Conservation (phyloP, 2,329 filamentous ascomycete genomes). For the Hirsutella rhossiliensis region DNA sequence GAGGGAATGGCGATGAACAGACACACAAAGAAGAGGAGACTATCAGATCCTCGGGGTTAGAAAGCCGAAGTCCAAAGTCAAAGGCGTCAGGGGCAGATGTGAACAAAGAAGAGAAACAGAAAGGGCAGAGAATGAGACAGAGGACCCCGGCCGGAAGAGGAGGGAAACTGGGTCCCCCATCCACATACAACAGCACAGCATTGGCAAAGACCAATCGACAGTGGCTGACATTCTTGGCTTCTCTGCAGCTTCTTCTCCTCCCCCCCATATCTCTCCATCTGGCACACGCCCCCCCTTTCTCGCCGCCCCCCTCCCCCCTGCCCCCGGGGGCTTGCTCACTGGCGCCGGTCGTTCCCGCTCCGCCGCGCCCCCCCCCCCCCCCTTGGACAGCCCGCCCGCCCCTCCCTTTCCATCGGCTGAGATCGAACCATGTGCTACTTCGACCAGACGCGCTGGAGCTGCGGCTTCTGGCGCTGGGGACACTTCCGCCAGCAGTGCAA, state of each 20-base stretch:
- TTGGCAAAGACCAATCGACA: constrained; percentile 5
- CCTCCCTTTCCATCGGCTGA: neutral
- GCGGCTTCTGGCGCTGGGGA: constrained; percentile 91
- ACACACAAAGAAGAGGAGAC: no score
- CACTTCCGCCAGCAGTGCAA: constrained; percentile 87
- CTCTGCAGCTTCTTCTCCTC: constrained; percentile 5
- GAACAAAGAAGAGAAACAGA: neutral
- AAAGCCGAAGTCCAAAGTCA: neutral
- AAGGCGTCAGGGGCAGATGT: neutral
- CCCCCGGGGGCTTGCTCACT: neutral
- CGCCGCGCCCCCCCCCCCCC: neutral
- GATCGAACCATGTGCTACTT: constrained; percentile 74
- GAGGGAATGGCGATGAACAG: no score
- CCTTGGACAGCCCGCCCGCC: neutral
- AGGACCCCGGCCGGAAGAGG: neutral
- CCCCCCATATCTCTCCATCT: neutral
- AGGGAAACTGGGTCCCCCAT: no score
- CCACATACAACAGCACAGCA: neutral
- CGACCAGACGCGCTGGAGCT: constrained; percentile 74
- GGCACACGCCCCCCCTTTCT: neutral
- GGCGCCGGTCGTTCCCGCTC: neutral
- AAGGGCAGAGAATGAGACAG: neutral
- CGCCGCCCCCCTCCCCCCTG: neutral
- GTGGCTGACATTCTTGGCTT: constrained; percentile 7
- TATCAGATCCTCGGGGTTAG: no score